These are phyloP conservation scores for Trichoderma orchidacearum DNA, from an alignment of 495 filamentous ascomycete species.

Conservation along the genomic window DNA sequence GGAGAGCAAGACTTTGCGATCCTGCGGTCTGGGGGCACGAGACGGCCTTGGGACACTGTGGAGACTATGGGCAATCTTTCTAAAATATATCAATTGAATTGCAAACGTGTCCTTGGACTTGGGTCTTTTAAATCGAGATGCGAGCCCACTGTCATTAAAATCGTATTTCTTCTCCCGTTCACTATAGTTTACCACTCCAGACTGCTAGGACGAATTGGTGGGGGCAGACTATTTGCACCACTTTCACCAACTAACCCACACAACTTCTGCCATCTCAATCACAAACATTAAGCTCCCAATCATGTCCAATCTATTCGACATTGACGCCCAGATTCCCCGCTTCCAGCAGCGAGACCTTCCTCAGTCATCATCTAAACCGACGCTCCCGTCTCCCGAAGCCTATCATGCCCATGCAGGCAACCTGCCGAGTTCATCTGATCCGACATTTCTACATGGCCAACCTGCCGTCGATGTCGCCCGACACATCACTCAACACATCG, in stretches of 20 bases:
- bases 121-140: too few species aligned
- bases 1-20: neutral
- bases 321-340: neutral
- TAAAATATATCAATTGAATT: too few species aligned
- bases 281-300: neutral
- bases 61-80: too few species aligned
- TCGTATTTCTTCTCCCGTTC: too few species aligned
- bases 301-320: neutral
- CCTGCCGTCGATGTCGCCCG: neutral
- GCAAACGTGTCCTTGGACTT: too few species aligned
- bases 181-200: too few species aligned
- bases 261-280: neutral
- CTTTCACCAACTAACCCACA: too few species aligned
- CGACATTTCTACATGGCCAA: neutral
- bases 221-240: too few species aligned
- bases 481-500: constrained; percentile 43
- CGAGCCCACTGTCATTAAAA: too few species aligned
- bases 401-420: neutral
- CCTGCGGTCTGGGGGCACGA: neutral
- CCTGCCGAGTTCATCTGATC: neutral
- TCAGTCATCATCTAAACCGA: neutral
- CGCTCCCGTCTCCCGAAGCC: neutral
- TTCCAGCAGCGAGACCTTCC: neutral
- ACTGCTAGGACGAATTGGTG: too few species aligned
- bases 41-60: too few species aligned